Percentiles rank a stretch among this genome's conserved stretches.
Evolutionary conservation across 805 yeast species (phyloP).

Genomic region (Kockiozyma suomiensis): DNA sequence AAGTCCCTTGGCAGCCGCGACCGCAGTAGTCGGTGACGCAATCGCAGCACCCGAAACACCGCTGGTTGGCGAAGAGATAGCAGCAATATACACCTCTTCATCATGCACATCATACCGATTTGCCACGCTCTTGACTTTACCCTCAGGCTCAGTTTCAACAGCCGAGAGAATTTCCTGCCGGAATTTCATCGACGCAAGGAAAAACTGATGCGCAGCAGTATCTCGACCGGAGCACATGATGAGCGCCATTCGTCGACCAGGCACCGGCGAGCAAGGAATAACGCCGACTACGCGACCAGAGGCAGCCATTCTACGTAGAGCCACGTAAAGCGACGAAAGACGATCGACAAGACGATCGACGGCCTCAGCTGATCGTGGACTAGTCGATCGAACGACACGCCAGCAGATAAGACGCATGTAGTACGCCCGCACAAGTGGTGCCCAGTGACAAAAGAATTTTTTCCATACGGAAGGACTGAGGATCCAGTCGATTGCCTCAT

Average conservation of each 20-base stretch:
- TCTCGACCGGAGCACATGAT: slow-evolving; percentile 25
- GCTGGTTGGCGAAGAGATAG: neutral
- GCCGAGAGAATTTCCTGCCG: slow-evolving; percentile 9
- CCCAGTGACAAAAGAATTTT: slow-evolving; percentile 72
- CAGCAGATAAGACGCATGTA: slow-evolving; percentile 69
- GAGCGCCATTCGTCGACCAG: slow-evolving; percentile 29
- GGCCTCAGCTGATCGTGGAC: slow-evolving; percentile 22
- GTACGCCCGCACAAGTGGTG: slow-evolving; percentile 71
- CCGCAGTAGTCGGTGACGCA: neutral
- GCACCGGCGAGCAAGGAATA: slow-evolving; percentile 23
- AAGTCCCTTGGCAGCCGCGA: slow-evolving; percentile 2
- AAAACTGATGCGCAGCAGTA: slow-evolving; percentile 27
- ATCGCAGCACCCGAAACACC: neutral
- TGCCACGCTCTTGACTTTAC: neutral
- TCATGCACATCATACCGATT: slow-evolving; percentile 33
- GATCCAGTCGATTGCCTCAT: slow-evolving; percentile 51
- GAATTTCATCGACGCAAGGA: slow-evolving; percentile 18
- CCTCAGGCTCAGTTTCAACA: slow-evolving; percentile 3
- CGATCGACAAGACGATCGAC: slow-evolving; percentile 5
- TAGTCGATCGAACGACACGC: slow-evolving; percentile 50
- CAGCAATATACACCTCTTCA: slow-evolving; percentile 28
- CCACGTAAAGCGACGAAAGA: slow-evolving; percentile 5
- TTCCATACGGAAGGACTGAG: slow-evolving; percentile 56
- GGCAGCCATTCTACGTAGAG: slow-evolving; percentile 4
- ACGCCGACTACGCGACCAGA: slow-evolving; percentile 6